Base-by-base conservation (phyloP, 1,139 yeast genomes). In the Suhomyces chickasaworum region DNA sequence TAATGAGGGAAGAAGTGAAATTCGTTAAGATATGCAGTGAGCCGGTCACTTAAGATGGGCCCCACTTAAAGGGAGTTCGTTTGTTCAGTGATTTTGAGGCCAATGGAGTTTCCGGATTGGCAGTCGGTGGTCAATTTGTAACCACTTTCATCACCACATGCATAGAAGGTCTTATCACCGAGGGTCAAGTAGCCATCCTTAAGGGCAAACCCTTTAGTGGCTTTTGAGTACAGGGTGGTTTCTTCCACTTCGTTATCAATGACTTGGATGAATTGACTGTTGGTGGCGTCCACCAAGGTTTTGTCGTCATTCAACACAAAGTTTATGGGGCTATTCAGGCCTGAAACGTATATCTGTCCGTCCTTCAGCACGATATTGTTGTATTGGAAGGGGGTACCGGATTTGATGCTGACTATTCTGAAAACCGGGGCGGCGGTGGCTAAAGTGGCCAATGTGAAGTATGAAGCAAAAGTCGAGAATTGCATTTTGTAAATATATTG, bases 361-460 rank as follows among this genome's bases (percentile, higher is more conserved):
- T 43, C 35, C n/a, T 35, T 16, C 32, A 39, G 30, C 23, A 37
- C 40, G 29, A 42, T 42, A 18, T 31, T 31, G 21, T 39, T 37
- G 35, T 45, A 41, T 17, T 45, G 48, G 42, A 42, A 46, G 8
- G 35, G 38, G 18, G 49, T 37, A 12, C 47, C 47, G 3, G 49
- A 38, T 20, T 40, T 42, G 29, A 48, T 43, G 18, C 45, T 29
- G 12, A 48, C 36, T 7, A 48, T 36, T 10, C 52, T 42, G 45
- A 63, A 58, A n/a, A 56, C 46, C 31, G 53, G 53, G 16, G 61
- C 63, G 17, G 65, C 63, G 27, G 56, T 41, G 15, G 61, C 66
- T 35, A 56, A 42, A 41, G 66, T 49, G 41, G 56, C 48, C 30
- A 59, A 40, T 29, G 60, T 41, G 39, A 61, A 50, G 38, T 54